Percentiles rank a stretch among this genome's conserved stretches.
These are phyloP conservation scores for Corylus americana DNA, from an alignment of 306 rosid genomes.

Conservation along the genomic window DNA sequence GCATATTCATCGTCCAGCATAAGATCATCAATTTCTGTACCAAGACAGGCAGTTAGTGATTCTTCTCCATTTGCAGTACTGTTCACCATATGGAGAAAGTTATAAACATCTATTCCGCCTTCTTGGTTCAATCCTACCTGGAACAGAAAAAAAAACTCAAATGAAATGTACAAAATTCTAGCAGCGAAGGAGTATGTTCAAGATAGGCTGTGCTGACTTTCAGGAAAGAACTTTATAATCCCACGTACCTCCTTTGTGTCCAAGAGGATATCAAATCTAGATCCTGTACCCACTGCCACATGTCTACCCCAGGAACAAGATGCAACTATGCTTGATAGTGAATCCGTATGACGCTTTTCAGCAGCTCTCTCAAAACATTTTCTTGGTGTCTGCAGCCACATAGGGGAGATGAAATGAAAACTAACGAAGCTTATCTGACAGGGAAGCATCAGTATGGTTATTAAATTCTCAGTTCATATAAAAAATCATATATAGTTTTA, in stretches of 20 bases:
- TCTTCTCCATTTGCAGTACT: conserved; percentile 53
- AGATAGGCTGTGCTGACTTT: not conserved
- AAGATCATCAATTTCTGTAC: conserved; percentile 76
- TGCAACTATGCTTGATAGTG: conserved; percentile 81
- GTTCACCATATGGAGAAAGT: conserved; percentile 69
- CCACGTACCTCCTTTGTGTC: conserved; percentile 65
- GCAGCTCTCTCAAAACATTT: conserved; percentile 94
- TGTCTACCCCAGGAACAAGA: conserved; percentile 97
- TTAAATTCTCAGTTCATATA: not conserved
- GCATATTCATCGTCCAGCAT: conserved; percentile 47
- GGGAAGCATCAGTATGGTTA: not conserved
- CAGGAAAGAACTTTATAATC: conserved; percentile 1
- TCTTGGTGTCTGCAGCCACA: conserved; percentile 72
- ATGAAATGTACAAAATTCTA: conserved; percentile 11
- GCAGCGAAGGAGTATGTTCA: conserved; percentile 10
- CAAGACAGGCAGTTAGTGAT: conserved; percentile 57
- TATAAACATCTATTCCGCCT: conserved; percentile 68
- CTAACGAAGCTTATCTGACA: conserved; percentile 15
- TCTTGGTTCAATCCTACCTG: conserved; percentile 57
- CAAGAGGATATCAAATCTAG: conserved; percentile 82
- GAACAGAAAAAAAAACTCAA: conserved; percentile 31
- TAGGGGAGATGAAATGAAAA: conserved; percentile 14
- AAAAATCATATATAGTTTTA: not conserved
- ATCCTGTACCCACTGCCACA: conserved; percentile 94
- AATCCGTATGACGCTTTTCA: conserved; percentile 76